phyloP scores from a whole-genome alignment of 179 eudicot species.

The Pouteria campechiana region DNA sequence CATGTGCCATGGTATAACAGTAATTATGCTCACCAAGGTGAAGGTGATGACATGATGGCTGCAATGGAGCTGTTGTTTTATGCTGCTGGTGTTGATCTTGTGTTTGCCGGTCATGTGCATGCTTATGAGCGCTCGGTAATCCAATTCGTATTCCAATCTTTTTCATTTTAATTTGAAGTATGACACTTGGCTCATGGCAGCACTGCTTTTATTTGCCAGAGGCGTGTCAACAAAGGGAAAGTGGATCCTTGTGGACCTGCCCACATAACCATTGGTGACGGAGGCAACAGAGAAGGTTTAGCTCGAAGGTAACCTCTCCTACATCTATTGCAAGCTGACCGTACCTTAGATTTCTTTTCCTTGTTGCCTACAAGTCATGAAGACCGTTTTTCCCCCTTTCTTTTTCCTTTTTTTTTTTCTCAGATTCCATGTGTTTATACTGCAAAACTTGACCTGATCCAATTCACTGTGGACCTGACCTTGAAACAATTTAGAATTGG shows the following conservation, averaged over 20 bases:
- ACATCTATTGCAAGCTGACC: neutral
- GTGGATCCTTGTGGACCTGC: constrained; percentile 81
- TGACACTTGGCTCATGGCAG: neutral
- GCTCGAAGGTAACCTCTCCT: constrained; percentile 49
- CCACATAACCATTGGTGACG: constrained; percentile 94
- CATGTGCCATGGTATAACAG: constrained; percentile 98
- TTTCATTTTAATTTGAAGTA: neutral
- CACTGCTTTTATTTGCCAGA: constrained; percentile 45
- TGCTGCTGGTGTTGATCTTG: constrained; percentile 87
- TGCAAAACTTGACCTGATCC: no score
- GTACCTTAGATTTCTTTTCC: no score
- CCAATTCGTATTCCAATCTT: neutral
- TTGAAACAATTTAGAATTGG: no score
- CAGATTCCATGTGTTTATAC: no score
- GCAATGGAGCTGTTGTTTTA: constrained; percentile 79
- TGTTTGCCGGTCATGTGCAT: constrained; percentile 88
- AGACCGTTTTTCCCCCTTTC: no score
- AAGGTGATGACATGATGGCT: constrained; percentile 85
- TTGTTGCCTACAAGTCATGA: no score
- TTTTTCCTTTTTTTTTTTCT: no score
- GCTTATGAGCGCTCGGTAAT: constrained; percentile 93
- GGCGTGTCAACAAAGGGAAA: constrained; percentile 53
- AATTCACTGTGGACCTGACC: no score
- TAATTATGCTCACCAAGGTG: constrained; percentile 87
- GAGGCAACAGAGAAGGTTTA: constrained; percentile 94